Evolutionary conservation across 164 flowering plant genomes (phyloP).

Genomic region (Magnolia sinica): DNA sequence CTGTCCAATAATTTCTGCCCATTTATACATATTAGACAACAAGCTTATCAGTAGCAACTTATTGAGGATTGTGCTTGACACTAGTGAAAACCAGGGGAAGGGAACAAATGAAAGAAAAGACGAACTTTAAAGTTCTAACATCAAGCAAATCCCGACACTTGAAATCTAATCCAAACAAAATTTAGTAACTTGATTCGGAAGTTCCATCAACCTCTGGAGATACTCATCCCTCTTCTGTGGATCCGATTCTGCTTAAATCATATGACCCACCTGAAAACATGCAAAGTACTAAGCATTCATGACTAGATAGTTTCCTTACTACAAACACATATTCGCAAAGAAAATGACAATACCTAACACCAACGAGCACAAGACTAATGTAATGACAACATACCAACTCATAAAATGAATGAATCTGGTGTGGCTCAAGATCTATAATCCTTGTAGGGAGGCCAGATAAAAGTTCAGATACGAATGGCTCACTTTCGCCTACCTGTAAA

Average conservation of each 20-base stretch:
- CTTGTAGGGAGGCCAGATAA: constrained; percentile 77
- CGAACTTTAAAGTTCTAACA: too few species aligned
- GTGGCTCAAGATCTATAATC: constrained; percentile 89
- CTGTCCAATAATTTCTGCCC: too few species aligned
- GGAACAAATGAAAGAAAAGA: too few species aligned
- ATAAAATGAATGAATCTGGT: constrained; percentile 95
- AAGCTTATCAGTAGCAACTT: too few species aligned
- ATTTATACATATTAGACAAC: too few species aligned
- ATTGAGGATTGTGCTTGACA: too few species aligned
- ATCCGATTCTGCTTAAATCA: constrained; percentile 99
- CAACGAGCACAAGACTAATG: neutral
- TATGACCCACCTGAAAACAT: constrained; percentile 69
- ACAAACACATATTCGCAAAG: neutral
- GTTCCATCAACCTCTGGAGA: constrained; percentile 84
- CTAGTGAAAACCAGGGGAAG: too few species aligned
- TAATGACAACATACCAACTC: constrained; percentile 68
- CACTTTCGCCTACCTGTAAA: constrained; percentile 87
- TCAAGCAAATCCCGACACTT: too few species aligned
- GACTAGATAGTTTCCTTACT: neutral
- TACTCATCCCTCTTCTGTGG: constrained; percentile 90
- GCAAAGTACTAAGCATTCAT: neutral
- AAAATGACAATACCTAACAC: neutral
- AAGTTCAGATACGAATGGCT: constrained; percentile 97
- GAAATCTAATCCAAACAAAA: neutral
- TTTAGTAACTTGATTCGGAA: constrained; percentile 73